phyloP scores from a whole-genome alignment of 192 early-diverging fungal genomes.

The Gaertneriomyces semiglobifer region DNA sequence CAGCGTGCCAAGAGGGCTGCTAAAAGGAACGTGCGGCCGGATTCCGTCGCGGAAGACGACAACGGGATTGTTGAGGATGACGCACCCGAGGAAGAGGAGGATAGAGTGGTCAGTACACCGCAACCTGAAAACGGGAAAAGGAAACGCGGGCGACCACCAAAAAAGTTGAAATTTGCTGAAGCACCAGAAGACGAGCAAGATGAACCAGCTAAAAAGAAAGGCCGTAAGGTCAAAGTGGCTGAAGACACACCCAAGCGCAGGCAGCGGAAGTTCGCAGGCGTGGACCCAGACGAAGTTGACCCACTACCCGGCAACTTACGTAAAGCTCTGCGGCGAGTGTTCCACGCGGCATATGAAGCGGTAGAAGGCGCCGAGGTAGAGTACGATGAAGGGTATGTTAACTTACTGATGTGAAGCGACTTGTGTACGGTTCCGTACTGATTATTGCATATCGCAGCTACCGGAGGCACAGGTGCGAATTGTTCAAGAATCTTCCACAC shows the following conservation, averaged over 20 bases:
- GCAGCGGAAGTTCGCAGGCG: slow-evolving; percentile 38
- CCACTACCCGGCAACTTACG: slow-evolving; percentile 47
- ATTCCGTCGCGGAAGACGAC: slow-evolving; percentile 44
- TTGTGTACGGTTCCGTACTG: neutral
- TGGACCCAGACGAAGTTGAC: slow-evolving; percentile 52
- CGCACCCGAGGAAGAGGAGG: slow-evolving; percentile 57
- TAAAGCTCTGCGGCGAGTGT: slow-evolving; percentile 53
- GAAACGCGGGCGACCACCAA: slow-evolving; percentile 27
- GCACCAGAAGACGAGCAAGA: slow-evolving; percentile 2
- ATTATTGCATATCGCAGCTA: neutral
- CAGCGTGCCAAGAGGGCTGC: slow-evolving; percentile 45
- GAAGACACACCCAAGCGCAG: slow-evolving; percentile 34
- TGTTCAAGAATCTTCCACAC: slow-evolving; percentile 72
- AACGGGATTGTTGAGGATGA: slow-evolving; percentile 51
- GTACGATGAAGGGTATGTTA: slow-evolving; percentile 34
- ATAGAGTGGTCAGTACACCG: slow-evolving; percentile 35
- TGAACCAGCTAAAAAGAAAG: slow-evolving; percentile 9
- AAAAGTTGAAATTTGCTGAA: slow-evolving; percentile 5
- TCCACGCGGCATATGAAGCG: slow-evolving; percentile 55
- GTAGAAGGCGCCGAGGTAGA: slow-evolving; percentile 55
- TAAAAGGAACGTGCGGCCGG: slow-evolving; percentile 52
- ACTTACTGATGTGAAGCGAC: neutral
- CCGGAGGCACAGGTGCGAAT: neutral
- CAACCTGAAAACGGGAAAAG: slow-evolving; percentile 1
- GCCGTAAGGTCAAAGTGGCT: slow-evolving; percentile 15